Evolutionary conservation across 768 basidiomycete species (phyloP).

Genomic region (Trametes cubensis): DNA sequence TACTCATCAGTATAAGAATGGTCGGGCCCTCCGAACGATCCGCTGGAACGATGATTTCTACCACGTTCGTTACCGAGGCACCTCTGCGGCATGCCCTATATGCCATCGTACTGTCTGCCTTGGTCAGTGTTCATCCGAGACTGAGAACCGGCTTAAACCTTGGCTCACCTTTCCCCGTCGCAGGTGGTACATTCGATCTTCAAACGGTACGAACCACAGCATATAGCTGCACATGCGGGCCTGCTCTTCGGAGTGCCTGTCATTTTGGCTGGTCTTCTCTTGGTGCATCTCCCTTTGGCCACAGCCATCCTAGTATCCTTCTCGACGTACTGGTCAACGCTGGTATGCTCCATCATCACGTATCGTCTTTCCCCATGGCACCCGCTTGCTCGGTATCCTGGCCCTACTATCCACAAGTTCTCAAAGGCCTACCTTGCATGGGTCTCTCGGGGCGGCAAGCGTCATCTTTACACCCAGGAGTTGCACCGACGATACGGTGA

Average conservation of each 20-base stretch:
- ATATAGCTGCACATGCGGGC: conserved; percentile 1
- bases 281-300: conserved; percentile 7
- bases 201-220: conserved; percentile 23
- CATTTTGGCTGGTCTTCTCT: conserved; percentile 14
- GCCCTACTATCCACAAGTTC: conserved; percentile 24
- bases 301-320: conserved; percentile 15
- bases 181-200: conserved; percentile 21
- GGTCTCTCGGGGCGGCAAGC: conserved; percentile 25
- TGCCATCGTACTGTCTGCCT: conserved; percentile 9
- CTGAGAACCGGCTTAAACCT: neutral
- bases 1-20: conserved; percentile 18
- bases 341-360: conserved; percentile 16
- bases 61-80: conserved; percentile 9
- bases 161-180: neutral
- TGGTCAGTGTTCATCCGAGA: conserved; percentile 12
- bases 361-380: conserved; percentile 31
- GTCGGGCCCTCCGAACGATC: conserved; percentile 8
- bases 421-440: conserved; percentile 22
- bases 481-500: conserved; percentile 30
- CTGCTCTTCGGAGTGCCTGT: conserved; percentile 21
- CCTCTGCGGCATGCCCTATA: conserved; percentile 1
- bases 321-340: conserved; percentile 17
- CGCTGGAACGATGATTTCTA: conserved; percentile 16
- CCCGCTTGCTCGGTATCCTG: conserved; percentile 27
- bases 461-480: conserved; percentile 25